A percentile compares a stretch with the other conserved stretches of the same genome.
These are phyloP conservation scores for Zostera marina DNA, from an alignment of 116 monocot genomes.

Conservation along the genomic window DNA sequence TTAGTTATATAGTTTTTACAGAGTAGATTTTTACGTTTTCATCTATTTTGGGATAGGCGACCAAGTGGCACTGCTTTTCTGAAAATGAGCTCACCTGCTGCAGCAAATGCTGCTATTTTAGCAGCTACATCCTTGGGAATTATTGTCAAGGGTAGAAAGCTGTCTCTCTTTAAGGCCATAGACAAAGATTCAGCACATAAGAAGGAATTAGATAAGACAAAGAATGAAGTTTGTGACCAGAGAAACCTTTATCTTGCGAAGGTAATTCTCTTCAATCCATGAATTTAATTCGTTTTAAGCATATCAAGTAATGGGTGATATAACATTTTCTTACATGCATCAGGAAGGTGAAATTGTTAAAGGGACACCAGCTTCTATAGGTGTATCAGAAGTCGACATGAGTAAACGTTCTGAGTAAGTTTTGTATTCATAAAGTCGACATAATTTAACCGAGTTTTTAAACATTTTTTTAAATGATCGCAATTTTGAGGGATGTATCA, in stretches of 20 bases:
- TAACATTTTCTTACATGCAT: neutral
- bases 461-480: too few relatives aligned
- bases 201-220: constrained; percentile 46
- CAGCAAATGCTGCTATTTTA: constrained; percentile 61
- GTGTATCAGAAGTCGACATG: constrained; percentile 84
- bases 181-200: constrained; percentile 72
- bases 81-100: constrained; percentile 35
- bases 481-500: too few relatives aligned
- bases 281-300: neutral
- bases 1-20: neutral
- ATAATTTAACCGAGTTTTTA: too few relatives aligned
- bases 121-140: constrained; percentile 69
- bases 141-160: constrained; percentile 52
- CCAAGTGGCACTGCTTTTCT: constrained; percentile 86
- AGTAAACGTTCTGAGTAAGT: constrained; percentile 72
- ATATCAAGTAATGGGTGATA: neutral
- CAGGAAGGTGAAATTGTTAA: constrained; percentile 7
- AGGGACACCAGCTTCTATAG: constrained; percentile 69
- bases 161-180: constrained; percentile 61
- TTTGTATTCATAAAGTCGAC: neutral
- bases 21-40: constrained; percentile 3
- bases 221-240: constrained; percentile 51
- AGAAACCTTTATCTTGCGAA: constrained; percentile 80
- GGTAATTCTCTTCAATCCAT: constrained; percentile 19
- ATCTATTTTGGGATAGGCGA: constrained; percentile 26